Base-by-base conservation (phyloP, 345 rosid species). In the Murraya paniculata region DNA sequence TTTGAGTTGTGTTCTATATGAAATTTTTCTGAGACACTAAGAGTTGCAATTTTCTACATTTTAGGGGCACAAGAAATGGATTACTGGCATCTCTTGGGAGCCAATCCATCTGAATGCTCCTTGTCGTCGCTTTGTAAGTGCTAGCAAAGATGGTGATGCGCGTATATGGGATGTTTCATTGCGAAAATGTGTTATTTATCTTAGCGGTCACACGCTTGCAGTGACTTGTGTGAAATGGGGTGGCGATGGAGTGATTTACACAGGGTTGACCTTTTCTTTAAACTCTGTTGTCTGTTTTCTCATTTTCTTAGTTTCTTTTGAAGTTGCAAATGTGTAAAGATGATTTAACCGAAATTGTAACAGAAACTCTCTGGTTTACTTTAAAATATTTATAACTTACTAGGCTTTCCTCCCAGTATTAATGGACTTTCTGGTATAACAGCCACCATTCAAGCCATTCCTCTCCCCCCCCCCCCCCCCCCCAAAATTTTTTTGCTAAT, bases 21-120 rank as follows among this genome's bases (percentile, higher is more conserved):
- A 65, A 36, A 19, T 50, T 33, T 41, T 57, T 67, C 64, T 24
- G 6, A 30, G 71, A 33, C 13, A 18, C 57, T 82, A 60, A 82
- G 76, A 9, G 55, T 78, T 74, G 72, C 53, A 64, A 72, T 79
- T 27, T 85, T 38, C 53, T 64, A 72, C 68, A 22, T 78, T 27
- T 76, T 78, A 96, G 99, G 98, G 99, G 41, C 99, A 96, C 87
- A 94, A 94, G 85, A 94, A 96, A 85, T 96, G 99, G 99, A 94
- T 96, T 75, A 94, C 97, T 58, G 98, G 94, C 61, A 90, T 96
- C 80, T 92, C 99, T 16, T 96, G 99, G 98, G 99, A 96, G 82
- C 98, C 99, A 75, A 84, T 89, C 61, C 99, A 96, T 77, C 89
- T 94, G 84, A 96, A 78, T 66, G 87, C 98, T 80, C 99, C 98